Percentiles rank a stretch among this genome's conserved stretches.
Conservation (phyloP, 2,329 filamentous ascomycete species). For the Fusarium avenaceum region DNA sequence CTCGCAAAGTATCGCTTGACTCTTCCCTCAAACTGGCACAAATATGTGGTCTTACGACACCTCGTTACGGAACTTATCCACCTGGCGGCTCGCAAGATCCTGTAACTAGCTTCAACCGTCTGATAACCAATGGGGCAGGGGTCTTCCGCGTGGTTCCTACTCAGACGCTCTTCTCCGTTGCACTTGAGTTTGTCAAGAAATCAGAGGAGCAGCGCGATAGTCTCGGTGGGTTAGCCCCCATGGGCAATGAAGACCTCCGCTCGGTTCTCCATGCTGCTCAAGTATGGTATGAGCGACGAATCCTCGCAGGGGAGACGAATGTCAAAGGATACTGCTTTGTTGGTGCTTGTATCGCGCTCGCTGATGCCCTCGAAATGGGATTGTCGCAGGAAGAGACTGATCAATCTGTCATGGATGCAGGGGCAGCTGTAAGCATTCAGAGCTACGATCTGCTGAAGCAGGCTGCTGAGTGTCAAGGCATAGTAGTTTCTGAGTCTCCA, state of each 20-base stretch:
- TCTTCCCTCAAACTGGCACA: constrained; percentile 55
- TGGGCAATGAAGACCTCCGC: constrained; percentile 52
- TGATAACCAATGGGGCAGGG: constrained; percentile 58
- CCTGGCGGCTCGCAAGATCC: constrained; percentile 43
- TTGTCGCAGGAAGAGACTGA: constrained; percentile 51
- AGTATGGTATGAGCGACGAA: constrained; percentile 52
- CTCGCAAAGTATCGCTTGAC: constrained; percentile 64
- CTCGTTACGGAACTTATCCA: constrained; percentile 20
- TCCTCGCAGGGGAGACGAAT: constrained; percentile 61
- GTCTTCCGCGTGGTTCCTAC: constrained; percentile 59
- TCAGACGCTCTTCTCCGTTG: constrained; percentile 59
- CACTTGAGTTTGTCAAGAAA: constrained; percentile 62
- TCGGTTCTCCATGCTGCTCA: constrained; percentile 49
- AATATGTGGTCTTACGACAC: constrained; percentile 50
- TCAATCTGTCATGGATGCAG: constrained; percentile 47
- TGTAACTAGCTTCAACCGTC: constrained; percentile 53
- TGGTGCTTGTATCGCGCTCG: constrained; percentile 51
- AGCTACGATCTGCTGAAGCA: constrained; percentile 53
- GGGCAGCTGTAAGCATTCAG: constrained; percentile 46
- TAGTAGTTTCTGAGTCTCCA: constrained; percentile 17
- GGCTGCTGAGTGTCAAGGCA: constrained; percentile 50
- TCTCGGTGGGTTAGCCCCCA: constrained; percentile 49
- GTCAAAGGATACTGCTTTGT: constrained; percentile 58
- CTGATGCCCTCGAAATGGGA: constrained; percentile 53
- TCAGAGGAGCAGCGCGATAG: constrained; percentile 57